These are phyloP conservation scores for Sedum album DNA, from an alignment of 164 flowering plant genomes.

Conservation along the genomic window DNA sequence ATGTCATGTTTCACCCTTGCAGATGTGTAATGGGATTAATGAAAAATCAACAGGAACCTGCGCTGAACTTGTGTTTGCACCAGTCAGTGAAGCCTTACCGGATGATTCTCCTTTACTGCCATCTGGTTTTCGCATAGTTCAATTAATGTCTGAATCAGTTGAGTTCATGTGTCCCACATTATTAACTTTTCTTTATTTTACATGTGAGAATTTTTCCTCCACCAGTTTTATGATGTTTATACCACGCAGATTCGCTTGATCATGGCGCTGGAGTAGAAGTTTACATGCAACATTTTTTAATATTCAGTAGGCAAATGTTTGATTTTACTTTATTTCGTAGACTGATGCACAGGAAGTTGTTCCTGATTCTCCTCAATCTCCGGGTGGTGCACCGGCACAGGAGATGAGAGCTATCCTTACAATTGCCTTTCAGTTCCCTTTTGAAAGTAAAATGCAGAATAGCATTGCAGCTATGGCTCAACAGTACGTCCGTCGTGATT, in stretches of 20 bases:
- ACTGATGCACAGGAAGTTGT: slow-evolving; percentile 54
- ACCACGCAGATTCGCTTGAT: background rate
- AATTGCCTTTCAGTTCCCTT: slow-evolving; percentile 94
- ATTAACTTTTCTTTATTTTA: background rate
- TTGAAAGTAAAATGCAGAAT: slow-evolving; percentile 64
- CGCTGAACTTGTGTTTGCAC: slow-evolving; percentile 90
- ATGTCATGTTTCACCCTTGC: slow-evolving; percentile 10
- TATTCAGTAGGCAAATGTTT: background rate
- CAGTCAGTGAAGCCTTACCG: slow-evolving; percentile 90
- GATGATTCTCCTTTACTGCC: slow-evolving; percentile 85
- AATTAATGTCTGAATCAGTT: slow-evolving; percentile 74
- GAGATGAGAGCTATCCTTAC: slow-evolving; percentile 63
- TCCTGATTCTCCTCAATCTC: slow-evolving; percentile 32
- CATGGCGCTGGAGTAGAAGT: background rate
- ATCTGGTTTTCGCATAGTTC: slow-evolving; percentile 86
- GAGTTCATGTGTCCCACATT: slow-evolving; percentile 20
- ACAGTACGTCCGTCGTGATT: slow-evolving; percentile 84
- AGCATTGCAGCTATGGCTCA: slow-evolving; percentile 84
- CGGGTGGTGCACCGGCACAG: slow-evolving; percentile 29
- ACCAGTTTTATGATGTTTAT: background rate
- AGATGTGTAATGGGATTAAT: slow-evolving; percentile 84
- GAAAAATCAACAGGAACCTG: slow-evolving; percentile 85
- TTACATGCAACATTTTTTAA: background rate
- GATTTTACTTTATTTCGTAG: slow-evolving; percentile 13
- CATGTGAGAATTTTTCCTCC: background rate